phyloP scores from a whole-genome alignment of 1,139 yeast genomes.

The Scheffersomyces cryptocercus region DNA sequence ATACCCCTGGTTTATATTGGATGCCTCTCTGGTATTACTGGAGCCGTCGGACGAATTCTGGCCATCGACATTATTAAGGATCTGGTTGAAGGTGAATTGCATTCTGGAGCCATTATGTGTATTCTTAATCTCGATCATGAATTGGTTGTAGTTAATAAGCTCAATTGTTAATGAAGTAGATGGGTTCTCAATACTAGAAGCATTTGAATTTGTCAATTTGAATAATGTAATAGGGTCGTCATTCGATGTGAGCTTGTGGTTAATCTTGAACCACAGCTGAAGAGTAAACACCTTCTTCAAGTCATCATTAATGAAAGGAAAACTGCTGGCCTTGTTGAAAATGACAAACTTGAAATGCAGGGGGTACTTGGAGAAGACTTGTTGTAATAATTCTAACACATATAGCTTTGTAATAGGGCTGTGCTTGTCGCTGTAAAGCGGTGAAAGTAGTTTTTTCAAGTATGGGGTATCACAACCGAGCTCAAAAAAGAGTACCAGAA shows the following conservation, averaged over 20 bases:
- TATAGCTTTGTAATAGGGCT: constrained; percentile 15
- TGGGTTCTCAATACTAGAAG: constrained; percentile 15
- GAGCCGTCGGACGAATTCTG: background rate
- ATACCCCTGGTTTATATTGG: constrained; percentile 25
- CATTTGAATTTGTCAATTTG: constrained; percentile 28
- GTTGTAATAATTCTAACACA: constrained; percentile 27
- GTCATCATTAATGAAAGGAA: constrained; percentile 11
- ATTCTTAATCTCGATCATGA: constrained; percentile 32
- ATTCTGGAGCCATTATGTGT: constrained; percentile 25
- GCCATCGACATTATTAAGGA: constrained; percentile 11
- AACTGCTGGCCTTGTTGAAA: constrained; percentile 21
- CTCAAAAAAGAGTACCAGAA: constrained; percentile 31
- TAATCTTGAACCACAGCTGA: constrained; percentile 40
- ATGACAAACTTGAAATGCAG: constrained; percentile 32
- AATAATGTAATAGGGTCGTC: constrained; percentile 26
- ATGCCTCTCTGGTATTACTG: background rate
- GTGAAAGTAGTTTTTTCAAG: constrained; percentile 21
- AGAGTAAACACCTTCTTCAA: constrained; percentile 21
- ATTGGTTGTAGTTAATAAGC: constrained; percentile 31
- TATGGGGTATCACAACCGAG: constrained; percentile 34
- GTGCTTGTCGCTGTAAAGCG: constrained; percentile 10
- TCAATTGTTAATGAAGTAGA: constrained; percentile 27
- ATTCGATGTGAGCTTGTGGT: constrained; percentile 8
- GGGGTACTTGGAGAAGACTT: constrained; percentile 23
- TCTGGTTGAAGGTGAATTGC: constrained; percentile 37